Evolutionary conservation across 345 rosid species (phyloP).

Genomic region (Salix arbutifolia): DNA sequence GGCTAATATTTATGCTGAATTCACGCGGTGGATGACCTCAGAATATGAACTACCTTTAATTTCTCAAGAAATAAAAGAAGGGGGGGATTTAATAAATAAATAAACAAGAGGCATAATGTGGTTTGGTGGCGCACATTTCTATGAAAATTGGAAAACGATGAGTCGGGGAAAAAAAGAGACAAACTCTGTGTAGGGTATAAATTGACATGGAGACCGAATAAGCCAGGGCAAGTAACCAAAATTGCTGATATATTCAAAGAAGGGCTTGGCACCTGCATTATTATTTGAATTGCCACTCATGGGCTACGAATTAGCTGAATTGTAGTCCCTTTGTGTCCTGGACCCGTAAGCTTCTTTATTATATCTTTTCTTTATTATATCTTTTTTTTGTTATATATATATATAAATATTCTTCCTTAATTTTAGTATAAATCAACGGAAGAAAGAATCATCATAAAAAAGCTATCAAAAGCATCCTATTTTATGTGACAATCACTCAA

Average conservation of each 20-base stretch:
- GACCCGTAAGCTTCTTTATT: slow-evolving; percentile 23
- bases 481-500: slow-evolving; percentile 26
- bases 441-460: slow-evolving; percentile 26
- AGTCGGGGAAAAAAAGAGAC: neutral
- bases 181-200: too few relatives aligned
- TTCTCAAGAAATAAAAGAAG: neutral
- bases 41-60: neutral
- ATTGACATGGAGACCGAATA: slow-evolving; percentile 2
- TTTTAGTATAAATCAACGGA: slow-evolving; percentile 3
- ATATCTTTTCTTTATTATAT: neutral
- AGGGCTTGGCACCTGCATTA: neutral
- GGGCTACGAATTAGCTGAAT: slow-evolving; percentile 33
- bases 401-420: neutral
- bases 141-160: neutral
- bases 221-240: neutral
- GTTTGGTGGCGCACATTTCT: neutral
- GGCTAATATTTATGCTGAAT: neutral
- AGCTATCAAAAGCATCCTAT: slow-evolving; percentile 3
- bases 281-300: slow-evolving; percentile 26
- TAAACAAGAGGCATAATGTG: neutral
- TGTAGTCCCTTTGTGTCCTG: slow-evolving; percentile 19
- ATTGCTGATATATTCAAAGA: neutral
- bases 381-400: neutral
- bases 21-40: neutral
- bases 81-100: neutral